These are phyloP conservation scores for Fonsecaea erecta DNA, from an alignment of 2,329 filamentous ascomycete genomes.

Conservation along the genomic window DNA sequence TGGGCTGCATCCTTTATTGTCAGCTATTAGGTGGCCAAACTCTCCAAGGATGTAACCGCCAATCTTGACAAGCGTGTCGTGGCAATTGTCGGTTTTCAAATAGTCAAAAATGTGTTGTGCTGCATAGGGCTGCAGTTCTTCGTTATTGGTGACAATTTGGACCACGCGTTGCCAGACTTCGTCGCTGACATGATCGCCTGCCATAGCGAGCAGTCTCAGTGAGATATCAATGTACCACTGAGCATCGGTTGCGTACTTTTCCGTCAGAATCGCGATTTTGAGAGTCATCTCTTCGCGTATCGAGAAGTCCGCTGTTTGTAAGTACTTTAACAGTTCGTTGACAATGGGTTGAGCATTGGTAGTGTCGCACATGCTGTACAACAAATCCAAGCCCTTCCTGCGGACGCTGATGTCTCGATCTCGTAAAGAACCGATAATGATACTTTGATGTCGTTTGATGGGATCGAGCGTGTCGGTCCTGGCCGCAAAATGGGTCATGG, in stretches of 20 bases:
- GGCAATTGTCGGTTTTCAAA: slow-evolving; percentile 88
- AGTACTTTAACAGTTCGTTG: slow-evolving; percentile 87
- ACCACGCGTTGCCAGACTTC: slow-evolving; percentile 99
- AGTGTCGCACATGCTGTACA: slow-evolving; percentile 99
- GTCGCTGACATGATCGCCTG: slow-evolving; percentile 96
- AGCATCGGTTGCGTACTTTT: slow-evolving; percentile 97
- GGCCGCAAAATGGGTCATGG: slow-evolving; percentile 96
- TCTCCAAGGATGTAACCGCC: slow-evolving; percentile 95
- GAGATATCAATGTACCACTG: slow-evolving; percentile 99
- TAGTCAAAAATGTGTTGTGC: slow-evolving; percentile 92
- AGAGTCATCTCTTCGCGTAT: slow-evolving; percentile 99
- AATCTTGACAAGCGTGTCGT: slow-evolving; percentile 97
- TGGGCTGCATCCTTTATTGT: slow-evolving; percentile 87
- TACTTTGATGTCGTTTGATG: slow-evolving; percentile 96
- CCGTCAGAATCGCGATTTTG: slow-evolving; percentile 96
- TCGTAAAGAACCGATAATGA: slow-evolving; percentile 91
- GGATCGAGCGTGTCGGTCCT: slow-evolving; percentile 92
- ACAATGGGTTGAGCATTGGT: slow-evolving; percentile 95
- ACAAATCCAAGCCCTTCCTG: slow-evolving; percentile 88
- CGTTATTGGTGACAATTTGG: slow-evolving; percentile 98
- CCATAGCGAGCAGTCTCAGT: slow-evolving; percentile 89
- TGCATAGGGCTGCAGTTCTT: slow-evolving; percentile 95
- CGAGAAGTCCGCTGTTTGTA: slow-evolving; percentile 95
- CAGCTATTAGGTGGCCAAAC: slow-evolving; percentile 94
- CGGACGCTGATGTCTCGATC: slow-evolving; percentile 97